Conservation (phyloP, 23 red algal species). For the Pyropia yezoensis region DNA sequence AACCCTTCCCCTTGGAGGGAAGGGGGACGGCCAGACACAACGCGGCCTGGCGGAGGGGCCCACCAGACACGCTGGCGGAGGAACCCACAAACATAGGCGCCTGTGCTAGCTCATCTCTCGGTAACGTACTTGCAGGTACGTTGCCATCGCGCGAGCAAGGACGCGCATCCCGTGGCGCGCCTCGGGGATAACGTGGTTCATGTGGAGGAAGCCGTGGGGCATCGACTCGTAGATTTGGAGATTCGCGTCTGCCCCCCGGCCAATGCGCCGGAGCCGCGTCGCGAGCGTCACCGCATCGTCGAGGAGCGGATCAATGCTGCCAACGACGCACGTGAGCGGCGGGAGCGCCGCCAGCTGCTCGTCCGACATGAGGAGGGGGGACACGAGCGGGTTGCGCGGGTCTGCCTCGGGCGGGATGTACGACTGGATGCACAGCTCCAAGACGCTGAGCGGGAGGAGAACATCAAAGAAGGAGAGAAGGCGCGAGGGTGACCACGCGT, state of each 20-base stretch:
- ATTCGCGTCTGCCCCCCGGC: not conserved
- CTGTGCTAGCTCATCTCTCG: too few relatives aligned
- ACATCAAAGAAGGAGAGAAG: constrained; percentile 87
- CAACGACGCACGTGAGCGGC: constrained; percentile 46
- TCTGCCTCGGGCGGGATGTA: constrained; percentile 45
- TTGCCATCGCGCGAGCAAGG: constrained; percentile 16
- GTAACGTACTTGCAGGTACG: constrained; percentile 1
- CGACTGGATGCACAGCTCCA: constrained; percentile 69
- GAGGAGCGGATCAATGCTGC: constrained; percentile 67
- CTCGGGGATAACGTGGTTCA: constrained; percentile 41
- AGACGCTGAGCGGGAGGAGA: constrained; percentile 55
- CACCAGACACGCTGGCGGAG: too few relatives aligned
- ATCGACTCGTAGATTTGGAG: constrained; percentile 36
- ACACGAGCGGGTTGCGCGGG: constrained; percentile 29
- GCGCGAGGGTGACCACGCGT: constrained; percentile 83
- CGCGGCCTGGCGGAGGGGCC: too few relatives aligned
- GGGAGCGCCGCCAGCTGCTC: constrained; percentile 31
- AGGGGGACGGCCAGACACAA: too few relatives aligned
- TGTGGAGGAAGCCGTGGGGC: constrained; percentile 93
- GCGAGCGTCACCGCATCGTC: constrained; percentile 71
- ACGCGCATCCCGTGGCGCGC: constrained; percentile 29
- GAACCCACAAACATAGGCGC: too few relatives aligned
- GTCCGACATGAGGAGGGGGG: constrained; percentile 37
- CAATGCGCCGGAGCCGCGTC: constrained; percentile 22
- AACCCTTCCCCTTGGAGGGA: too few relatives aligned